Conservation (phyloP, 306 rosid genomes). For the Vigna unguiculata region DNA sequence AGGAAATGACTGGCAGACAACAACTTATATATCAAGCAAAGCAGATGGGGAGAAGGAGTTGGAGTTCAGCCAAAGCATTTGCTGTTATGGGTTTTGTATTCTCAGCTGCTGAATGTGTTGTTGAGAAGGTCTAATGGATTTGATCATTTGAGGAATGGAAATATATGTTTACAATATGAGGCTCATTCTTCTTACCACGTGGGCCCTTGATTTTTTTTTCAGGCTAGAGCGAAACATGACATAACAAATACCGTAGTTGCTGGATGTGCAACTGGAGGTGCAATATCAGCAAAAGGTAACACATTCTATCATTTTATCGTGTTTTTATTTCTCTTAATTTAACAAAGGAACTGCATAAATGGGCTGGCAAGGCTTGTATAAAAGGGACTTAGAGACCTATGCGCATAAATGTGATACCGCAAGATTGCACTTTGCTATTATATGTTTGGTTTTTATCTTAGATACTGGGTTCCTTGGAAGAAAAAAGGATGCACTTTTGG, state of each 20-base stretch:
- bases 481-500: not conserved
- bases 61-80: conserved; percentile 93
- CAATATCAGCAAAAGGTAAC: conserved; percentile 89
- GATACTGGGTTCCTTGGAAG: not conserved
- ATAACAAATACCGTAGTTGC: conserved; percentile 83
- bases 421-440: not conserved
- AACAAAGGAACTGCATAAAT: not conserved
- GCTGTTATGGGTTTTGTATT: conserved; percentile 91
- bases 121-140: conserved; percentile 71
- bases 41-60: conserved; percentile 94
- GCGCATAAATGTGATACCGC: not conserved
- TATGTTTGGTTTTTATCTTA: too few species aligned
- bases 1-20: conserved; percentile 80
- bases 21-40: conserved; percentile 78
- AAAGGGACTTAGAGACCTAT: conserved; percentile 9
- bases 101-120: conserved; percentile 96
- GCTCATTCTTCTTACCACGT: conserved; percentile 30
- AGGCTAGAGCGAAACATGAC: conserved; percentile 94
- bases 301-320: conserved; percentile 11
- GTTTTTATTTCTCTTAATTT: conserved; percentile 24
- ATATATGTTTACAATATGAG: conserved; percentile 32
- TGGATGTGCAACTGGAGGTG: conserved; percentile 92
- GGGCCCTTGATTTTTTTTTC: conserved; percentile 29
- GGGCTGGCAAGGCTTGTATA: conserved; percentile 8
- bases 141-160: conserved; percentile 17